A percentile compares a stretch with the other conserved stretches of the same genome.
Evolutionary conservation across 2,329 filamentous ascomycete species (phyloP).

Genomic region (Cladophialophora immunda): DNA sequence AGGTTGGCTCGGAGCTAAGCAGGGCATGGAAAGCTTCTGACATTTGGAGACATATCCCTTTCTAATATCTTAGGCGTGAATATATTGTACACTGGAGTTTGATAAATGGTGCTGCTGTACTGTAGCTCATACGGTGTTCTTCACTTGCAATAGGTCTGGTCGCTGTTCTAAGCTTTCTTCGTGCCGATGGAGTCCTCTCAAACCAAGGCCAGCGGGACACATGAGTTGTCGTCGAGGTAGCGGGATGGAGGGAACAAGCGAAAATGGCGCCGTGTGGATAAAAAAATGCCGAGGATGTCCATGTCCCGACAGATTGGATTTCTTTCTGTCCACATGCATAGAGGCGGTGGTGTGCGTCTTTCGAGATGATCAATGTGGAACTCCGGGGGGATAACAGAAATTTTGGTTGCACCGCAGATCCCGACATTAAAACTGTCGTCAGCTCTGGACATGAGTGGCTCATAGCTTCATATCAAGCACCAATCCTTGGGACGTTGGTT

Average conservation of each 20-base stretch:
- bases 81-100: slow-evolving; percentile 19
- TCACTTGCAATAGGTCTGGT: background rate
- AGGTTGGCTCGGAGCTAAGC: background rate
- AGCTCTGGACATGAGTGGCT: slow-evolving; percentile 15
- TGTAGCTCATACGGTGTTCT: slow-evolving; percentile 7
- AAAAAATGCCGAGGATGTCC: slow-evolving; percentile 15
- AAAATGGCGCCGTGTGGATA: background rate
- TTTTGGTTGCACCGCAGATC: slow-evolving; percentile 3
- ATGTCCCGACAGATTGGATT: background rate
- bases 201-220: slow-evolving; percentile 19
- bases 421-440: slow-evolving; percentile 12
- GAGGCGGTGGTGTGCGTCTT: background rate
- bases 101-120: slow-evolving; percentile 16
- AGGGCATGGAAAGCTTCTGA: background rate
- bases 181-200: slow-evolving; percentile 12
- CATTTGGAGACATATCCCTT: background rate
- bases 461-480: slow-evolving; percentile 27
- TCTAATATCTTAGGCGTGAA: slow-evolving; percentile 9
- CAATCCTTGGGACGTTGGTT: background rate
- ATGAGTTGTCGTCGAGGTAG: slow-evolving; percentile 1
- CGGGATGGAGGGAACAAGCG: background rate
- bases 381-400: slow-evolving; percentile 10
- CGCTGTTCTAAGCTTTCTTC: slow-evolving; percentile 6
- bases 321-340: slow-evolving; percentile 4
- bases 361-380: slow-evolving; percentile 7